Base-by-base conservation (phyloP, 129 eudicot genomes). In the Deinandra increscens region DNA sequence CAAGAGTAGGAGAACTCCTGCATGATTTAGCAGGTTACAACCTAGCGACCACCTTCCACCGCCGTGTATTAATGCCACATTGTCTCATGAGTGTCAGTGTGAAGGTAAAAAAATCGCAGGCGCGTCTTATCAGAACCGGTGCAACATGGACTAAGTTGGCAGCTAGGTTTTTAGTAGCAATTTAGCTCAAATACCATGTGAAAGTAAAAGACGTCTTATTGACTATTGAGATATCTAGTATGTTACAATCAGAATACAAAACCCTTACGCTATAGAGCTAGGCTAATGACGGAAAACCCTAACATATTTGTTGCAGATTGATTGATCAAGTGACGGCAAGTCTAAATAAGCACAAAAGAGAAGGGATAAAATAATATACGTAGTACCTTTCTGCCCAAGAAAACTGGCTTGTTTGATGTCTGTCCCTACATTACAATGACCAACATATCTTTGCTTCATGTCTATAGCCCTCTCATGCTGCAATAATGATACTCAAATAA, bases 331-430 rank as follows among this genome's bases (percentile, higher is more conserved):
- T 66, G 70, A 13, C 13, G 55, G 55, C 13, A 69, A 36, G 38
- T 37, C 7, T 41, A 17, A 42, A 60, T 60, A 60, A 8, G 66
- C 31, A 41, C 34, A 51, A 36, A 74, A 23, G 44, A 41, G 64
- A 71, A 29, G 45, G 10, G 54, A 37, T 26, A 12, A 69, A 39
- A 19, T 14, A 43, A 42, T 26, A 12, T 20, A 33, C 61, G 8
- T 13, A 58, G 41, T 80, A 93, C 98, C 98, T 83, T 59, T 85
- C 75, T 85, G 95, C 39, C 99, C 99, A 68, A 93, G 83, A 72
- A 93, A 93, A 73, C 95, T 93, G 38, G 99, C 99, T 72, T 93
- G 99, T 74, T 93, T 93, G 76, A 93, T 93, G 72, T 93, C 99
- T 7, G 99, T 93, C 78, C 99, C 97, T 7, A 83, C 79, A 72